Percentiles rank a stretch among this genome's conserved stretches.
Conservation (phyloP, 257 asterid species). For the Fraxinus quadrangulata region DNA sequence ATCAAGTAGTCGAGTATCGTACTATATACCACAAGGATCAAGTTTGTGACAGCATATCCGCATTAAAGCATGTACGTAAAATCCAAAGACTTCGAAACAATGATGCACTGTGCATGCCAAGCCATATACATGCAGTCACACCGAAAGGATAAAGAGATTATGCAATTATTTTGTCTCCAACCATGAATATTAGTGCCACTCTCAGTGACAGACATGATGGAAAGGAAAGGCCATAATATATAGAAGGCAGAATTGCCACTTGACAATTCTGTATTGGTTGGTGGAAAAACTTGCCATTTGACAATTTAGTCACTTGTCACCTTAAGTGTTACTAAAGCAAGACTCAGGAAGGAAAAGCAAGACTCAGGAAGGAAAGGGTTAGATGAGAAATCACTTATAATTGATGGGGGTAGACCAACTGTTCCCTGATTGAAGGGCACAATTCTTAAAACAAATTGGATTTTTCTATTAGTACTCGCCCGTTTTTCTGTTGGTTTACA, state of each 20-base stretch:
- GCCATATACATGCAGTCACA: neutral
- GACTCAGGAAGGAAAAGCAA: too few species aligned
- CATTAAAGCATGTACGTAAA: neutral
- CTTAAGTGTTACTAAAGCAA: too few species aligned
- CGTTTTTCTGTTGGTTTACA: too few species aligned
- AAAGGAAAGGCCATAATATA: too few species aligned
- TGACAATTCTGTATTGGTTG: too few species aligned
- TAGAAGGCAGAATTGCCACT: too few species aligned
- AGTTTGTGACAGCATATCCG: neutral
- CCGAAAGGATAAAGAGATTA: neutral
- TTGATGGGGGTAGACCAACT: neutral
- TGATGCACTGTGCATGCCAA: neutral
- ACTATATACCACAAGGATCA: neutral
- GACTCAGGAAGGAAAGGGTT: too few species aligned
- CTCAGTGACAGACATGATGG: neutral
- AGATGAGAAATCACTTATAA: neutral
- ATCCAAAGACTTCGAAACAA: neutral
- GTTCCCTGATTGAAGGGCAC: neutral
- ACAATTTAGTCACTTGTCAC: too few species aligned
- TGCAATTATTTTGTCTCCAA: neutral
- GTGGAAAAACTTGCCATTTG: too few species aligned
- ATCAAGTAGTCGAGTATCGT: neutral
- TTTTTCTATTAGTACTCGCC: too few species aligned
- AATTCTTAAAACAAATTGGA: too few species aligned
- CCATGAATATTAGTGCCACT: neutral